A percentile compares a stretch with the other conserved stretches of the same genome.
These are phyloP conservation scores for Trifolium pratense DNA, from an alignment of 306 rosid genomes.

Conservation along the genomic window DNA sequence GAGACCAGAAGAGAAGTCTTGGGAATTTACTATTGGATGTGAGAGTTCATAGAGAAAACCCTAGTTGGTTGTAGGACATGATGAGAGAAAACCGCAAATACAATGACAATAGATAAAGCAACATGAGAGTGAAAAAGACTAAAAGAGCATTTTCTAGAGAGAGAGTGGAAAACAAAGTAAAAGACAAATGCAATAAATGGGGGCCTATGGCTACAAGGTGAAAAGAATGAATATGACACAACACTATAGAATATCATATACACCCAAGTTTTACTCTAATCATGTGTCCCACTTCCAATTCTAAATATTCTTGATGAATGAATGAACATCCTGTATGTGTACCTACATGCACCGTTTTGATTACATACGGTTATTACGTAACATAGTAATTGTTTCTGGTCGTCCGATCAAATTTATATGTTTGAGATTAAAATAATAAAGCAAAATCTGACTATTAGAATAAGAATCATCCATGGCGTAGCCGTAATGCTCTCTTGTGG, in stretches of 20 bases:
- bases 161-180: slow-evolving; percentile 45
- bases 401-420: too few species aligned
- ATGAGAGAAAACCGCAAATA: slow-evolving; percentile 56
- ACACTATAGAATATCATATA: slow-evolving; percentile 32
- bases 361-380: too few species aligned
- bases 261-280: slow-evolving; percentile 35
- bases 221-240: slow-evolving; percentile 46
- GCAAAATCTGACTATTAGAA: too few species aligned
- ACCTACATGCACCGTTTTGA: too few species aligned
- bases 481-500: too few species aligned
- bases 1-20: slow-evolving; percentile 44
- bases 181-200: slow-evolving; percentile 54
- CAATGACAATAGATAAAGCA: slow-evolving; percentile 55
- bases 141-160: slow-evolving; percentile 48
- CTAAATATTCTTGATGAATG: too few species aligned
- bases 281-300: neutral
- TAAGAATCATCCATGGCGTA: too few species aligned
- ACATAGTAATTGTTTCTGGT: too few species aligned
- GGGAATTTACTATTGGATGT: slow-evolving; percentile 55
- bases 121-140: slow-evolving; percentile 54
- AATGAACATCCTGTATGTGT: too few species aligned
- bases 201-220: slow-evolving; percentile 30
- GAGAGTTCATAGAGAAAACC: slow-evolving; percentile 67
- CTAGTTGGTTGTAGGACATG: slow-evolving; percentile 64
- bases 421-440: too few species aligned